These are phyloP conservation scores for Calonectria hongkongensis DNA, from an alignment of 2,329 filamentous ascomycete species.

Conservation along the genomic window DNA sequence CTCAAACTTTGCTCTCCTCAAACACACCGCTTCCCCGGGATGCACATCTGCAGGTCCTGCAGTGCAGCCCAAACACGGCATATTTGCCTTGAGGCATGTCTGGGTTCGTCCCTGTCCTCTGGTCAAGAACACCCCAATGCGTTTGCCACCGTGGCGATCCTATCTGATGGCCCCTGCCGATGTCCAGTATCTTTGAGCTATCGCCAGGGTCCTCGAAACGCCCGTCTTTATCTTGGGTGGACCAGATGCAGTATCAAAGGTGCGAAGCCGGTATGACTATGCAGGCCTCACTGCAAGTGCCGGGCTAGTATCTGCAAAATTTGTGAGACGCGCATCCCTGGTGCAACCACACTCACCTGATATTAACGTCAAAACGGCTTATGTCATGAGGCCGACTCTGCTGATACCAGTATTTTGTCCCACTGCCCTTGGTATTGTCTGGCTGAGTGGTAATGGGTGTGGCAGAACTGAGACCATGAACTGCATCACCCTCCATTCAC, in stretches of 20 bases:
- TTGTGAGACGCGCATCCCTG: not conserved
- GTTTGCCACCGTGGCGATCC: slow-evolving; percentile 23
- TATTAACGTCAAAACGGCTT: slow-evolving; percentile 2
- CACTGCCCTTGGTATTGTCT: not conserved
- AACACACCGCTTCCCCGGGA: slow-evolving; percentile 42
- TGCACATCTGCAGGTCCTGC: slow-evolving; percentile 36
- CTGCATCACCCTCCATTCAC: slow-evolving; percentile 4
- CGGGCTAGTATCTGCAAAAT: slow-evolving; percentile 18
- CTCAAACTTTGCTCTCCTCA: slow-evolving; percentile 30
- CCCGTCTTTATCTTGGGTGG: not conserved
- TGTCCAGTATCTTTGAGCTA: slow-evolving; percentile 23
- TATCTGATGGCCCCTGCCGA: slow-evolving; percentile 7
- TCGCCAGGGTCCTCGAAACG: slow-evolving; percentile 18
- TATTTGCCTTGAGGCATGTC: slow-evolving; percentile 4
- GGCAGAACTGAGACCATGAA: slow-evolving; percentile 7
- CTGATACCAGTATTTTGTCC: not conserved
- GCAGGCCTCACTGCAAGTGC: slow-evolving; percentile 11
- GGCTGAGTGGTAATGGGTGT: not conserved
- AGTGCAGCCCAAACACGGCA: slow-evolving; percentile 25
- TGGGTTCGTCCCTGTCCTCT: slow-evolving; percentile 2
- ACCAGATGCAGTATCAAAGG: not conserved
- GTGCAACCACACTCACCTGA: slow-evolving; percentile 15
- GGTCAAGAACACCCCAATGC: slow-evolving; percentile 21
- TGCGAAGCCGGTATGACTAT: slow-evolving; percentile 1
- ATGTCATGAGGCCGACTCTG: slow-evolving; percentile 4